Evolutionary conservation across 2,329 filamentous ascomycete genomes (phyloP).

Genomic region (Penicillium hesseltinei): DNA sequence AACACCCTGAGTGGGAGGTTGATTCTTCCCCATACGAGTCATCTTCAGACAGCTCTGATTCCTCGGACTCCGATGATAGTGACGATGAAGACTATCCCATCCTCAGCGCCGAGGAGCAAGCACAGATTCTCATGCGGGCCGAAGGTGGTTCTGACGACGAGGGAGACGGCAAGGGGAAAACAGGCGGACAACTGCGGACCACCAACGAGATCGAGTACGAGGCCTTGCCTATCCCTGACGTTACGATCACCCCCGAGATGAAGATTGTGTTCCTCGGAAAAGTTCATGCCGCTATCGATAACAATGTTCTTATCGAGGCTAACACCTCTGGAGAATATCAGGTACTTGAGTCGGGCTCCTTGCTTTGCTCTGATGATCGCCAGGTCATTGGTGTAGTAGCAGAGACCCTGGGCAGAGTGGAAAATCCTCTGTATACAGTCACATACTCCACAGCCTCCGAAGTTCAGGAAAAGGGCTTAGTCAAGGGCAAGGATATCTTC

Average conservation of each 20-base stretch:
- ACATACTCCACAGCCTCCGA: slow-evolving; percentile 69
- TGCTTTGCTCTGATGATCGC: slow-evolving; percentile 75
- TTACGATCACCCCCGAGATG: slow-evolving; percentile 74
- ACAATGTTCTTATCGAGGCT: slow-evolving; percentile 74
- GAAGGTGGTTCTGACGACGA: slow-evolving; percentile 80
- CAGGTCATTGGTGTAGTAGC: slow-evolving; percentile 76
- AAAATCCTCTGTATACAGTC: slow-evolving; percentile 82
- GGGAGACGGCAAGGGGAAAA: slow-evolving; percentile 53
- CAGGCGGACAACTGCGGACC: slow-evolving; percentile 62
- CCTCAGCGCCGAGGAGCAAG: slow-evolving; percentile 77
- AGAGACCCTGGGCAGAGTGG: slow-evolving; percentile 81
- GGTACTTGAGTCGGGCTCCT: slow-evolving; percentile 79
- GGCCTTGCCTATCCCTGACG: slow-evolving; percentile 68
- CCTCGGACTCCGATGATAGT: slow-evolving; percentile 60
- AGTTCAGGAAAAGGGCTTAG: slow-evolving; percentile 64
- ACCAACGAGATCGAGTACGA: slow-evolving; percentile 73
- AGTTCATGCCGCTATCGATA: slow-evolving; percentile 76
- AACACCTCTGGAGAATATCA: slow-evolving; percentile 76
- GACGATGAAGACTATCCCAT: slow-evolving; percentile 64
- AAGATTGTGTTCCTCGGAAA: slow-evolving; percentile 72
- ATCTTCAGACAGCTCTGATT: slow-evolving; percentile 58
- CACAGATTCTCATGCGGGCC: slow-evolving; percentile 78
- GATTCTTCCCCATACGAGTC: slow-evolving; percentile 76
- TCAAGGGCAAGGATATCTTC: slow-evolving; percentile 68
- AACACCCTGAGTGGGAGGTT: slow-evolving; percentile 77